Conservation (phyloP, 805 yeast genomes). For the Saturnispora quitensis region DNA sequence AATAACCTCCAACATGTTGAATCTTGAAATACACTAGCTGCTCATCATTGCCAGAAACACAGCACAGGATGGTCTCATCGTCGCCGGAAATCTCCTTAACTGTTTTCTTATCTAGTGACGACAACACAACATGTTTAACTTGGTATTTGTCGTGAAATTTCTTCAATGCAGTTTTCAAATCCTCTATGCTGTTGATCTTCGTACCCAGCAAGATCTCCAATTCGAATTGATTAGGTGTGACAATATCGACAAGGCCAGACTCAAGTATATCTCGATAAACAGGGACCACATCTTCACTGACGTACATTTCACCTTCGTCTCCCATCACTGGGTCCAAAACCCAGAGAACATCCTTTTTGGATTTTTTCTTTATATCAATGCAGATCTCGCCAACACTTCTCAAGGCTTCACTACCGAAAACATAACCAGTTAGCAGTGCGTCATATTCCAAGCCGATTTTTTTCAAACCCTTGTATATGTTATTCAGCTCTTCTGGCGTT, state of each 20-base stretch:
- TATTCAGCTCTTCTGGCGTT: conserved; percentile 31
- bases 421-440: conserved; percentile 59
- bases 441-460: conserved; percentile 32
- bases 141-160: conserved; percentile 38
- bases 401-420: conserved; percentile 48
- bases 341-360: conserved; percentile 35
- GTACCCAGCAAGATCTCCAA: conserved; percentile 49
- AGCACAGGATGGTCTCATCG: conserved; percentile 30
- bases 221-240: conserved; percentile 91
- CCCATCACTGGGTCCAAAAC: conserved; percentile 76
- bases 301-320: conserved; percentile 65
- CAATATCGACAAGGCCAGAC: conserved; percentile 47
- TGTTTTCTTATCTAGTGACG: conserved; percentile 37
- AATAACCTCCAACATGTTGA: conserved; percentile 65
- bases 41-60: conserved; percentile 31
- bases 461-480: conserved; percentile 32
- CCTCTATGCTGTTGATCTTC: conserved; percentile 31
- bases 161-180: conserved; percentile 38
- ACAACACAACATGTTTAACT: conserved; percentile 55
- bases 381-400: conserved; percentile 33
- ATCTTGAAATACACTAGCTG: conserved; percentile 34
- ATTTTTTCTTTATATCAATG: conserved; percentile 26
- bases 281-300: conserved; percentile 49
- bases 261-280: conserved; percentile 40
- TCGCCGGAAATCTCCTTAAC: conserved; percentile 11